phyloP scores from a whole-genome alignment of 2,329 filamentous ascomycete genomes.

The Fusarium nisikadoi region DNA sequence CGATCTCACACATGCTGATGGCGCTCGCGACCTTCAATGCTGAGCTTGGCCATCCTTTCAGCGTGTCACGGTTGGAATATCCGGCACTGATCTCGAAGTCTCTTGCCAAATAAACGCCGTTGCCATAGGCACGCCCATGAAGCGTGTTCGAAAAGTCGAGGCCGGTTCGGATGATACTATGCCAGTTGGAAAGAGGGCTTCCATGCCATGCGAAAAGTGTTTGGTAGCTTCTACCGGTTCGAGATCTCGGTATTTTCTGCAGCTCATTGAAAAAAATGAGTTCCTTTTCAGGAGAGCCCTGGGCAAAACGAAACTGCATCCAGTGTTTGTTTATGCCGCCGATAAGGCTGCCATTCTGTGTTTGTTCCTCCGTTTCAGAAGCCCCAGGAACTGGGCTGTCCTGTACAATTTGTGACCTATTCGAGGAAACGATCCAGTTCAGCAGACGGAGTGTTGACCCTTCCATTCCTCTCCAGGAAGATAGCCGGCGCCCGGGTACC shows the following conservation, averaged over 20 bases:
- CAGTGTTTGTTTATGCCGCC: slow-evolving; percentile 69
- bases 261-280: slow-evolving; percentile 75
- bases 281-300: slow-evolving; percentile 90
- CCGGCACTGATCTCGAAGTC: slow-evolving; percentile 21
- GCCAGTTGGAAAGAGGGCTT: slow-evolving; percentile 82
- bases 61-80: slow-evolving; percentile 5
- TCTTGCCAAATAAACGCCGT: slow-evolving; percentile 84
- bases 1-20: slow-evolving; percentile 84
- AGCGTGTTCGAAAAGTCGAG: slow-evolving; percentile 73
- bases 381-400: slow-evolving; percentile 60
- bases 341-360: slow-evolving; percentile 56
- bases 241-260: slow-evolving; percentile 49
- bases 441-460: slow-evolving; percentile 75
- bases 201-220: slow-evolving; percentile 92
- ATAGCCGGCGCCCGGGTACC: slow-evolving; percentile 54
- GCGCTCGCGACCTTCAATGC: slow-evolving; percentile 67
- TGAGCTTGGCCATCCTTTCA: slow-evolving; percentile 71
- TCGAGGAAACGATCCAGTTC: slow-evolving; percentile 90
- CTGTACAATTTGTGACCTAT: slow-evolving; percentile 85
- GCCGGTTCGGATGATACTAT: slow-evolving; percentile 86
- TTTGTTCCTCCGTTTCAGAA: background rate
- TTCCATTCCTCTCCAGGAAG: slow-evolving; percentile 65
- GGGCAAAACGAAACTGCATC: slow-evolving; percentile 87
- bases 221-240: slow-evolving; percentile 59
- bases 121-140: slow-evolving; percentile 77